Base-by-base conservation (phyloP, 257 asterid species). In the Nicotiana undulata region DNA sequence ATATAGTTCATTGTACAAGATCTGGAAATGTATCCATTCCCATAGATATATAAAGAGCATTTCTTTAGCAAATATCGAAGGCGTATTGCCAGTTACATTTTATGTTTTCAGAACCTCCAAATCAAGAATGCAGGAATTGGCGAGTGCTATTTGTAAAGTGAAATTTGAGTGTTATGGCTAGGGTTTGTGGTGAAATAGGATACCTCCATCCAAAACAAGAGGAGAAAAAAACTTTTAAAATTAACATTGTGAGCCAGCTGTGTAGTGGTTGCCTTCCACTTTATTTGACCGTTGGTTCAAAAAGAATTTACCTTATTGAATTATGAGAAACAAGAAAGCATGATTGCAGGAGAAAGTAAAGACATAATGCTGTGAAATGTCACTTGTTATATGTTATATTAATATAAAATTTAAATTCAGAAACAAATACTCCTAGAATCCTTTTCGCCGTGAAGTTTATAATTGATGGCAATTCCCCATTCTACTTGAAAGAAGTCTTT, bases 1-100 rank as follows among this genome's bases (percentile, higher is more conserved):
- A 84, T 84, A 81, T 81, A 88, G 85, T 85, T 84, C 55, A 83
- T 82, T 86, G 88, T 84, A 85, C 63, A 80, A 79, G 76, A 82
- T 81, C 82, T 85, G 84, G 90, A 49, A 18, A 61, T 80, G 63
- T 67, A 49, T 77, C n/a, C 66, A 53, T 79, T 85, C n/a, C 68
- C 61, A 64, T 87, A 89, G 55, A 86, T 82, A 83, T 66, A 85
- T 59, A 61, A 55, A 87, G 82, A 52, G 63, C 76, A 82, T 58
- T 85, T 81, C 83, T 63, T 81, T 81, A 55, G 79, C 75, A 76
- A 60, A 83, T 44, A 75, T 52, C 49, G 79, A 9, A 31, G 22
- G 77, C 77, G 10, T 37, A 9, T n/a, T 10, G 51, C 55, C 55
- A 29, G 63, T 63, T 55, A 63, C 56, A 29, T 79, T 79, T 63